These are phyloP conservation scores for Alternaria ethzedia DNA, from an alignment of 2,329 filamentous ascomycete species.

Conservation along the genomic window DNA sequence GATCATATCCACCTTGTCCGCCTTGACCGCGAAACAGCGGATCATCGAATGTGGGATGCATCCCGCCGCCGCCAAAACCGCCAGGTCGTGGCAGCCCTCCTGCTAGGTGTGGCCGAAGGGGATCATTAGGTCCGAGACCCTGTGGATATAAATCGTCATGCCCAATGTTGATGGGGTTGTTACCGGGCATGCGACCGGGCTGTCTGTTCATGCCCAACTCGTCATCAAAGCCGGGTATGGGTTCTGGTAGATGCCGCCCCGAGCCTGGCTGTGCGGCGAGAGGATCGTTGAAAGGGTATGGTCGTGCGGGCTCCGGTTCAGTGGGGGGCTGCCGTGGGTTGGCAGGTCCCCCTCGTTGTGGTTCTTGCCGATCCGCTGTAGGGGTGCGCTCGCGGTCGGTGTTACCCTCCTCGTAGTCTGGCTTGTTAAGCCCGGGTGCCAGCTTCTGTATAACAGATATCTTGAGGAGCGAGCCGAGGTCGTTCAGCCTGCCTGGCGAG, in stretches of 20 bases:
- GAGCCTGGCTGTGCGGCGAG: slow-evolving; percentile 63
- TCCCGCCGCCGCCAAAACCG: slow-evolving; percentile 75
- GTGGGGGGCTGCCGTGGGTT: slow-evolving; percentile 60
- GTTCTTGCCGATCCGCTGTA: slow-evolving; percentile 52
- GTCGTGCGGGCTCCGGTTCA: slow-evolving; percentile 65
- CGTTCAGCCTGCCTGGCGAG: slow-evolving; percentile 69
- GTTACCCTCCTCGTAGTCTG: slow-evolving; percentile 72
- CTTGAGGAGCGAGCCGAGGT: slow-evolving; percentile 76
- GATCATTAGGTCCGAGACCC: slow-evolving; percentile 84
- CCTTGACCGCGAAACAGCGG: slow-evolving; percentile 75
- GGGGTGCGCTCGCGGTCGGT: slow-evolving; percentile 28
- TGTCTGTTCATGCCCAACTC: slow-evolving; percentile 82
- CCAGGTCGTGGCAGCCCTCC: slow-evolving; percentile 63
- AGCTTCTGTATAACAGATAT: slow-evolving; percentile 83
- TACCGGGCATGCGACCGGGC: slow-evolving; percentile 57
- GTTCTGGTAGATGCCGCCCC: slow-evolving; percentile 73
- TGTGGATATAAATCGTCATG: slow-evolving; percentile 87
- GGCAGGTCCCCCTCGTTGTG: slow-evolving; percentile 27
- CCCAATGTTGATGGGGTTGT: slow-evolving; percentile 73
- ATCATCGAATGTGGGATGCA: slow-evolving; percentile 96
- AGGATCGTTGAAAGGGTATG: slow-evolving; percentile 74
- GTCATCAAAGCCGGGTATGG: slow-evolving; percentile 91
- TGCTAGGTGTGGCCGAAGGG: slow-evolving; percentile 71
- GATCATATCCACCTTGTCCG: slow-evolving; percentile 62
- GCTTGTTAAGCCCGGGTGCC: slow-evolving; percentile 75